Conservation (phyloP, 495 filamentous ascomycete species). For the Penicillium taxi region DNA sequence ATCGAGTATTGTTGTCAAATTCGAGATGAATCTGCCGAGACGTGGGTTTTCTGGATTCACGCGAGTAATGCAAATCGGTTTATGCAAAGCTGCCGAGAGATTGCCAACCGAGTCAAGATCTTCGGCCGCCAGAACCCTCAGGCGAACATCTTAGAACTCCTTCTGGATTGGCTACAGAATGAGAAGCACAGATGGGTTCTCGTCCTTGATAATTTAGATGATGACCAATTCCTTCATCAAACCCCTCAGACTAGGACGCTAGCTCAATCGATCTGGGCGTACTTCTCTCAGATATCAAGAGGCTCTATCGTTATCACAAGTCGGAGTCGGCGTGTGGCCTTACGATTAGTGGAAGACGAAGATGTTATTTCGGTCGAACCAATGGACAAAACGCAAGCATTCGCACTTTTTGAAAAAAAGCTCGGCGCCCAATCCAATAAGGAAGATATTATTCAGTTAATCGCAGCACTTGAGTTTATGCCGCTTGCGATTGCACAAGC, state of each 20-base stretch:
- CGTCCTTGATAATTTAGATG: slow-evolving; percentile 10
- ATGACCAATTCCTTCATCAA: slow-evolving; percentile 21
- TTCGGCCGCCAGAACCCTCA: background rate
- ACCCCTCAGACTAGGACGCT: background rate
- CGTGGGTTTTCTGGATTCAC: slow-evolving; percentile 19
- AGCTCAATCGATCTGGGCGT: background rate
- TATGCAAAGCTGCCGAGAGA: slow-evolving; percentile 30
- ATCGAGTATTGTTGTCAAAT: slow-evolving; percentile 2
- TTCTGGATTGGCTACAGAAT: slow-evolving; percentile 1
- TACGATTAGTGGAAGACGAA: slow-evolving; percentile 2
- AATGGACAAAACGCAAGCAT: slow-evolving; percentile 24
- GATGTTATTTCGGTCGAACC: slow-evolving; percentile 33
- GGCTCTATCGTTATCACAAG: background rate
- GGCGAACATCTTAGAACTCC: background rate
- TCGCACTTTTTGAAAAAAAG: slow-evolving; percentile 35
- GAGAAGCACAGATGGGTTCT: slow-evolving; percentile 10
- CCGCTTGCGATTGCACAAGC: slow-evolving; percentile 46
- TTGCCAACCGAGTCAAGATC: slow-evolving; percentile 32
- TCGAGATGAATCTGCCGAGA: background rate
- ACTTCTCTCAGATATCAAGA: background rate
- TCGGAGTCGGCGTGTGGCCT: slow-evolving; percentile 2
- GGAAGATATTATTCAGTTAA: slow-evolving; percentile 7
- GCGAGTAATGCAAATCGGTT: slow-evolving; percentile 32
- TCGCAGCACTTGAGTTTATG: slow-evolving; percentile 34
- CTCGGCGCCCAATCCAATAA: slow-evolving; percentile 3